phyloP scores from a whole-genome alignment of 2,329 filamentous ascomycete species.

The Fusarium ramigenum region DNA sequence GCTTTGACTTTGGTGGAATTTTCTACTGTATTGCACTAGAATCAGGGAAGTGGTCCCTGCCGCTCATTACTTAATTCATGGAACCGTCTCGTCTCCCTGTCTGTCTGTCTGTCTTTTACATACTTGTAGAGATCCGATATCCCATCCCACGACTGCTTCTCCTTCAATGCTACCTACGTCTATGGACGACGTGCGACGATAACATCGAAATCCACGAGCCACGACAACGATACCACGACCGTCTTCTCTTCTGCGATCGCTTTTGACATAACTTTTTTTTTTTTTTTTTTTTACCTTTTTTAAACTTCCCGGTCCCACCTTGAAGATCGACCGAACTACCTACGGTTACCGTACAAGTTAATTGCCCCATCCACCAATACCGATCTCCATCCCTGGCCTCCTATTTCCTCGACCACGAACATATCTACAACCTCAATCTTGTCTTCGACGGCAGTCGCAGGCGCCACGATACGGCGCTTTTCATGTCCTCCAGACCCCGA shows the following conservation, averaged over 20 bases:
- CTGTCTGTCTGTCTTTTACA: constrained; percentile 2
- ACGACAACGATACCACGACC: constrained; percentile 34
- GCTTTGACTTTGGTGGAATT: constrained; percentile 18
- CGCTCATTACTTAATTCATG: constrained; percentile 42
- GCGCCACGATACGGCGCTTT: constrained; percentile 43
- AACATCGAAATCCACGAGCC: constrained; percentile 21
- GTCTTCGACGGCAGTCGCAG: constrained; percentile 30
- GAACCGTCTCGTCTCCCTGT: constrained; percentile 2
- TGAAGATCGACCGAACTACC: constrained; percentile 23
- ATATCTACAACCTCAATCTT: background rate
- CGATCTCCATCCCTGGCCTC: constrained; percentile 17
- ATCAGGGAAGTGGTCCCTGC: constrained; percentile 43
- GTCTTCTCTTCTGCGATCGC: constrained; percentile 14
- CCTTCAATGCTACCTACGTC: constrained; percentile 12
- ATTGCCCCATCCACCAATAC: constrained; percentile 14
- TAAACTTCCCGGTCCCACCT: constrained; percentile 8
- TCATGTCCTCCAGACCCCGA: constrained; percentile 35
- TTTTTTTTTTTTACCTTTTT: background rate
- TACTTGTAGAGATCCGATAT: constrained; percentile 28
- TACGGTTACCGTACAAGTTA: constrained; percentile 2
- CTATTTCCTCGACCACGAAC: constrained; percentile 8
- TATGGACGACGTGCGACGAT: constrained; percentile 16
- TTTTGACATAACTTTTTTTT: constrained; percentile 4
- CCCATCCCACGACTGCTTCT: constrained; percentile 15
- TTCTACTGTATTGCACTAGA: constrained; percentile 7